Base-by-base conservation (phyloP, 1,284 basidiomycete genomes). In the Retiboletus flavoniger region DNA sequence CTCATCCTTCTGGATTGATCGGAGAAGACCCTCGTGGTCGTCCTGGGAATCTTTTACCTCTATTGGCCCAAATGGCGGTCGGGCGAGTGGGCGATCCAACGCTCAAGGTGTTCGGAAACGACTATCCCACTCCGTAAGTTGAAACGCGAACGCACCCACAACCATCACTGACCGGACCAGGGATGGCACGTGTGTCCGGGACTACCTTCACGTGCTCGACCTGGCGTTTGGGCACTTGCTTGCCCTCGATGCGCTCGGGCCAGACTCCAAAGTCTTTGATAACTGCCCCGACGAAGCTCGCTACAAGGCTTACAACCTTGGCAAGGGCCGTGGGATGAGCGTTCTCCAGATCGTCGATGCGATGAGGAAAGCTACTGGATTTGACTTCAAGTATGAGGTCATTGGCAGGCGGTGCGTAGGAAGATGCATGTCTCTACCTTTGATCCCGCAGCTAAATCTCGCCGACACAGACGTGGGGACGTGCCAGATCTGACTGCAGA, bases 141-240 rank as follows among this genome's bases (percentile, higher is more conserved):
- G 16, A 39, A 31, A 21, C 6, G 13, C 4, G 21, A 49, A 24
- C 17, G 31, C 3, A 11, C 6, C 0, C 16, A 11, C 34, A 10
- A 31, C 17, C 4, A 21, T 58, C 19, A 56, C 54, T 62, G 51
- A 62, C 50, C n/a, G 51, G 56, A 9, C 43, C 53, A 89, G 90
- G 36, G 96, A 99, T 70, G 96, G 96, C 16, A 98, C 95, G 6
- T 98, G 95, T 66, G 92, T 97, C 29, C 91, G 97, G 53, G 97
- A 99, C 77, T 99, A 99, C 77, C 82, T 99, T 29, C 97, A 99
- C 74, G 86, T 99, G 57, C 85, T 98, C 72, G 97, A 99, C 72
- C 84, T 99, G 35, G 94, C 97, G 17, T 80, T 85, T 24, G 97
- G 97, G 9, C 97, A 99, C 74, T 79, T 98, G 54, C 85, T 95